Percentiles rank a stretch among this genome's conserved stretches.
These are phyloP conservation scores for Penicillium frequentans DNA, from an alignment of 2,329 filamentous ascomycete species.

Conservation along the genomic window DNA sequence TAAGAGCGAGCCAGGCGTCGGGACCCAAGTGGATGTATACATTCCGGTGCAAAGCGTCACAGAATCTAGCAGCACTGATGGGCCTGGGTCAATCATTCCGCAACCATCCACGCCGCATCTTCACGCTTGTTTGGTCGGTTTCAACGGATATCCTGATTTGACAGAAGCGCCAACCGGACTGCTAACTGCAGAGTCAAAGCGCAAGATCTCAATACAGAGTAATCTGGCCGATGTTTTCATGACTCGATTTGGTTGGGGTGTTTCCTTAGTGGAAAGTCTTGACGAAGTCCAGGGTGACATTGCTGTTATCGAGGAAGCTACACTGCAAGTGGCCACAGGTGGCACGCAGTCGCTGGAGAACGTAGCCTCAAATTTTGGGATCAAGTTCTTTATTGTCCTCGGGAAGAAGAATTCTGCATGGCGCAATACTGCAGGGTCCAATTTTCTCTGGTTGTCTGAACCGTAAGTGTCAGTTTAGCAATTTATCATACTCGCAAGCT, in stretches of 20 bases:
- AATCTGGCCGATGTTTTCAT: conserved; percentile 27
- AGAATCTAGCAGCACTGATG: too few relatives aligned
- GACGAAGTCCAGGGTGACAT: conserved; percentile 26
- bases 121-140: conserved; percentile 28
- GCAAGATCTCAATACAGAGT: conserved; percentile 28
- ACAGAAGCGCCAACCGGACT: conserved; percentile 22
- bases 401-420: conserved; percentile 4
- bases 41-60: conserved; percentile 22
- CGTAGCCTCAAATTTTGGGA: not conserved
- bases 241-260: conserved; percentile 23
- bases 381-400: conserved; percentile 25
- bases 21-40: conserved; percentile 31
- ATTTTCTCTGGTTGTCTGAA: conserved; percentile 26
- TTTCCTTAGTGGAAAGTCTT: conserved; percentile 26
- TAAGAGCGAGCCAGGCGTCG: conserved; percentile 38
- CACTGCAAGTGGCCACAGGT: conserved; percentile 13
- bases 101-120: not conserved
- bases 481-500: not conserved
- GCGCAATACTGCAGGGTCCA: conserved; percentile 1
- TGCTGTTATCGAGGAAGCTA: conserved; percentile 28
- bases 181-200: conserved; percentile 27
- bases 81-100: too few relatives aligned
- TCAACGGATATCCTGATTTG: conserved; percentile 25
- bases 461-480: conserved; percentile 21
- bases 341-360: conserved; percentile 8